Percentiles rank a stretch among this genome's conserved stretches.
Evolutionary conservation across 2,329 filamentous ascomycete species (phyloP).

Genomic region (Phyllosticta citriasiana): DNA sequence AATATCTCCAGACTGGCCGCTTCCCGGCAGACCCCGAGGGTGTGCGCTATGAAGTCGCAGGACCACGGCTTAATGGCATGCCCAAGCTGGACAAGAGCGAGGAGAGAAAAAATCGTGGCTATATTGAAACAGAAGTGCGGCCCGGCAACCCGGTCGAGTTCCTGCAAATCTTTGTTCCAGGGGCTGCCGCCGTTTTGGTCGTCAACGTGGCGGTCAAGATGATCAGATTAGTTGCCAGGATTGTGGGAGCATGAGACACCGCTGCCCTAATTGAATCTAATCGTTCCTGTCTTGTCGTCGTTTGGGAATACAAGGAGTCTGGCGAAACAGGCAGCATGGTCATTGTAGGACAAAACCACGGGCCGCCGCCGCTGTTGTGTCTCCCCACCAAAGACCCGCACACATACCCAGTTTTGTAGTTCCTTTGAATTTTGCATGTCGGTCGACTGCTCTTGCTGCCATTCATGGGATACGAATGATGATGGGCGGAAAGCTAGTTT

Average conservation of each 20-base stretch:
- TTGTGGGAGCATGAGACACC: neutral
- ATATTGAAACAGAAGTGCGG: constrained; percentile 39
- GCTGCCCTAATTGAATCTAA: neutral
- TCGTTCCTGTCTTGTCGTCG: neutral
- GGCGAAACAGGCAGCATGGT: neutral
- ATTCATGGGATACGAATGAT: too few species aligned
- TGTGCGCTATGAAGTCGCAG: constrained; percentile 2
- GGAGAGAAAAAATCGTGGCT: constrained; percentile 20
- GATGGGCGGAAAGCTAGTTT: too few species aligned
- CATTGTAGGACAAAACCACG: neutral
- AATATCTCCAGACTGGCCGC: constrained; percentile 62
- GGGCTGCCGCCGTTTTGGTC: neutral
- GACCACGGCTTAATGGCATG: neutral
- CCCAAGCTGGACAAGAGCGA: constrained; percentile 2
- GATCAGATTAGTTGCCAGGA: neutral
- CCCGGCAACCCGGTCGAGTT: constrained; percentile 31
- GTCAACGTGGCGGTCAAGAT: constrained; percentile 2
- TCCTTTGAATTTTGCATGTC: too few species aligned
- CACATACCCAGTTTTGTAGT: too few species aligned
- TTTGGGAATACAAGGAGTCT: neutral
- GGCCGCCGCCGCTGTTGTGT: too few species aligned
- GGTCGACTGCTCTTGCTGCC: too few species aligned
- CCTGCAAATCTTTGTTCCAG: constrained; percentile 31
- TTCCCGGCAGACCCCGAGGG: constrained; percentile 57
- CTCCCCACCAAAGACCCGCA: too few species aligned